Conservation (phyloP, 2,329 filamentous ascomycete species). For the Ophiocordyceps camponoti-leonardi region DNA sequence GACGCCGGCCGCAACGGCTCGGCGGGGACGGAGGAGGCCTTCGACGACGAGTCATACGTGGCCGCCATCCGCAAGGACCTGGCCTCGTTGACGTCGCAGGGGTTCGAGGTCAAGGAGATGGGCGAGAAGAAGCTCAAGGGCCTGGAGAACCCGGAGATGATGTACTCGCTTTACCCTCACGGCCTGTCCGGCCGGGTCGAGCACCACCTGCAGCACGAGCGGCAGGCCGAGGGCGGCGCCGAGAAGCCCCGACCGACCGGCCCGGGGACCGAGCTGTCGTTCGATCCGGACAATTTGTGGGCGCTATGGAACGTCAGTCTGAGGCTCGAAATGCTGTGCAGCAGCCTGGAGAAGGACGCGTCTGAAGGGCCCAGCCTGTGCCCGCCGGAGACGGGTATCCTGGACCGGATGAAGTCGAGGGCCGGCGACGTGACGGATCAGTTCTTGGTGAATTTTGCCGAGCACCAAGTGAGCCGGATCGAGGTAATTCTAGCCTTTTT, state of each 20-base stretch:
- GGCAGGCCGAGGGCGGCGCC: constrained; percentile 24
- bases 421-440: constrained; percentile 79
- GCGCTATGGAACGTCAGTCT: constrained; percentile 77
- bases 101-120: constrained; percentile 93
- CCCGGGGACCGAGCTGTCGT: constrained; percentile 46
- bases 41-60: constrained; percentile 59
- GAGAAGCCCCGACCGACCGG: constrained; percentile 45
- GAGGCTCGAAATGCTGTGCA: constrained; percentile 84
- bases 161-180: constrained; percentile 92
- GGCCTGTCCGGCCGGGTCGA: constrained; percentile 66
- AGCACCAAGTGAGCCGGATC: constrained; percentile 88
- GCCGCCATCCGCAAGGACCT: constrained; percentile 74
- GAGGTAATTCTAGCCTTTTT: constrained; percentile 58
- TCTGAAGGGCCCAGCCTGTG: constrained; percentile 45
- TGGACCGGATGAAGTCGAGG: constrained; percentile 48
- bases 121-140: constrained; percentile 93
- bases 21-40: constrained; percentile 46
- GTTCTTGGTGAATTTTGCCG: constrained; percentile 77
- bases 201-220: constrained; percentile 39
- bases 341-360: constrained; percentile 54
- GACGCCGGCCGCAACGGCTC: constrained; percentile 61
- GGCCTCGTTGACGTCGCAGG: constrained; percentile 70
- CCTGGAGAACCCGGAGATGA: constrained; percentile 87
- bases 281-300: constrained; percentile 80
- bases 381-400: constrained; percentile 64